Evolutionary conservation across 805 yeast species (phyloP).

Genomic region (Kazachstania martiniae): DNA sequence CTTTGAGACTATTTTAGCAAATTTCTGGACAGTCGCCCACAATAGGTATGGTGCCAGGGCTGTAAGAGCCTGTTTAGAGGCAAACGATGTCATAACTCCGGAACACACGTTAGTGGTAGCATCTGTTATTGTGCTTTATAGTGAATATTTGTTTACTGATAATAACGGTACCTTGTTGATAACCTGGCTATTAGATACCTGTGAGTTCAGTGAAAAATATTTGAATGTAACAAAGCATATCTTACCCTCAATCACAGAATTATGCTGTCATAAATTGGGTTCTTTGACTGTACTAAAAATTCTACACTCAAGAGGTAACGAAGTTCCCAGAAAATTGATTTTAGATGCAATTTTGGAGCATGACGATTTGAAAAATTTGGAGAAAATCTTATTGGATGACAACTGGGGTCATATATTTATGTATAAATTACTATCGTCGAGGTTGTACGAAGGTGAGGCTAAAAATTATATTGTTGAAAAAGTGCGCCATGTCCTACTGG

Average conservation of each 20-base stretch:
- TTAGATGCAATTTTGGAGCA: constrained; percentile 57
- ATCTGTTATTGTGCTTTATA: constrained; percentile 64
- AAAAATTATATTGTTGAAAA: constrained; percentile 48
- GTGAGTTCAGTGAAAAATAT: too few species aligned
- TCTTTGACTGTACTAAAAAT: constrained; percentile 73
- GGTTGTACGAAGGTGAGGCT: constrained; percentile 47
- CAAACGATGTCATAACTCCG: constrained; percentile 45
- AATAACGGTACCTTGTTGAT: constrained; percentile 81
- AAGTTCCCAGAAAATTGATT: constrained; percentile 45
- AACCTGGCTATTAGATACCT: constrained; percentile 92
- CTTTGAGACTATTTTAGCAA: constrained; percentile 67
- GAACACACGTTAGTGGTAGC: constrained; percentile 68
- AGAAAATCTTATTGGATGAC: constrained; percentile 51
- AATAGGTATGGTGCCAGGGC: constrained; percentile 95
- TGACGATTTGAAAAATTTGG: constrained; percentile 26
- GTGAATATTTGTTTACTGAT: constrained; percentile 70
- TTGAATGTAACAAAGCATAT: too few species aligned
- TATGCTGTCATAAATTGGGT: constrained; percentile 78
- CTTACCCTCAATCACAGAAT: constrained; percentile 45
- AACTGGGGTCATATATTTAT: constrained; percentile 63
- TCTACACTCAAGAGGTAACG: constrained; percentile 56
- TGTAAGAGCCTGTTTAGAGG: constrained; percentile 83
- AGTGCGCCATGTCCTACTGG: constrained; percentile 54
- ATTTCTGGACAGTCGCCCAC: constrained; percentile 70
- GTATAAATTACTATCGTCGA: constrained; percentile 58